These are phyloP conservation scores for Camelina sativa DNA, from an alignment of 345 rosid genomes.

Conservation along the genomic window DNA sequence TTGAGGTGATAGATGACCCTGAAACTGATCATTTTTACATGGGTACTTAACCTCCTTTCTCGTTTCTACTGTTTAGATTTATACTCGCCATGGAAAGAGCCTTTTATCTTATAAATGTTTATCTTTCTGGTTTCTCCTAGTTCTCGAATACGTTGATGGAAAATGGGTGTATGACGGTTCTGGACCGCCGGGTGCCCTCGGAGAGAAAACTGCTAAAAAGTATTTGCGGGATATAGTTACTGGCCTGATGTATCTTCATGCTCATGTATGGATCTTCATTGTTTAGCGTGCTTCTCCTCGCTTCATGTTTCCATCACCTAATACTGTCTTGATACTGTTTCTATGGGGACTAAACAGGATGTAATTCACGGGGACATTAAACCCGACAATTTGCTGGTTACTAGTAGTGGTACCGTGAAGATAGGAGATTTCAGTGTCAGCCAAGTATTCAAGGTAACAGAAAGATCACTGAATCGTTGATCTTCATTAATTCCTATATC, in stretches of 20 bases:
- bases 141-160: conserved; percentile 94
- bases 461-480: neutral
- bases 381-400: conserved; percentile 95
- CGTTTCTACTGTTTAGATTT: conserved; percentile 29
- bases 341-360: conserved; percentile 52
- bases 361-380: conserved; percentile 97
- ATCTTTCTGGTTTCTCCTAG: conserved; percentile 47
- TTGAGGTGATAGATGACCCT: conserved; percentile 99
- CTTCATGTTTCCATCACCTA: conserved; percentile 14
- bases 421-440: conserved; percentile 98
- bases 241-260: conserved; percentile 93
- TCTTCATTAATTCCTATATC: conserved; percentile 8
- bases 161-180: conserved; percentile 76
- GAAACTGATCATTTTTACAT: conserved; percentile 94
- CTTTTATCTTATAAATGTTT: neutral
- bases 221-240: conserved; percentile 83
- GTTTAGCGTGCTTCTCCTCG: neutral
- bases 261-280: conserved; percentile 71
- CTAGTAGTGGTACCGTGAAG: conserved; percentile 76
- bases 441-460: conserved; percentile 91
- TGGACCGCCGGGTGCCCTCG: conserved; percentile 65
- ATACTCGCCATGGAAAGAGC: neutral
- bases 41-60: conserved; percentile 59
- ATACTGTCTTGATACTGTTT: conserved; percentile 24
- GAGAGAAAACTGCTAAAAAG: conserved; percentile 82